Evolutionary conservation across 2,329 filamentous ascomycete genomes (phyloP).

Genomic region (Pseudogymnoascus verrucosus): DNA sequence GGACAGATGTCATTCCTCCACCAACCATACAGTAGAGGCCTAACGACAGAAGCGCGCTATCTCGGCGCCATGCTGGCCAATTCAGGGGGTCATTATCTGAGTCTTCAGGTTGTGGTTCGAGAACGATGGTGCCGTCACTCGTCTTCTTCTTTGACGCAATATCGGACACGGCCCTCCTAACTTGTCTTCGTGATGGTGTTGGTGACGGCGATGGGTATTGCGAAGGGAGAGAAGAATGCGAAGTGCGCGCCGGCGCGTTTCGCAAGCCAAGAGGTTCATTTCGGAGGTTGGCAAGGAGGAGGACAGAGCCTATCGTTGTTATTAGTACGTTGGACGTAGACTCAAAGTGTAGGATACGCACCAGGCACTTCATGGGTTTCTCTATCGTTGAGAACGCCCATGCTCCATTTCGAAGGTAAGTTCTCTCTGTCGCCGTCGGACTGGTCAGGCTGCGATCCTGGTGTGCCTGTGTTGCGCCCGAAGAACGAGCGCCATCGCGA

Average conservation of each 20-base stretch:
- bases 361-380: constrained; percentile 82
- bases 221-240: constrained; percentile 47
- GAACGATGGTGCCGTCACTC: constrained; percentile 70
- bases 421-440: constrained; percentile 13
- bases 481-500: constrained; percentile 4
- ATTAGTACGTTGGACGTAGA: constrained; percentile 13
- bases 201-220: constrained; percentile 10
- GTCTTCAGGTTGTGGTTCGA: constrained; percentile 88
- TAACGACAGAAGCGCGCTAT: constrained; percentile 69
- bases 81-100: constrained; percentile 87
- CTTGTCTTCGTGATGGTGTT: constrained; percentile 12
- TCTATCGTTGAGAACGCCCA: constrained; percentile 79
- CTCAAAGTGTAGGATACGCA: constrained; percentile 32
- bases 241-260: constrained; percentile 49
- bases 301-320: constrained; percentile 42
- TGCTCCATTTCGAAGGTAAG: constrained; percentile 41
- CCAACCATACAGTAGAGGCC: constrained; percentile 92
- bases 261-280: constrained; percentile 53
- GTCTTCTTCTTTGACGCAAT: constrained; percentile 62
- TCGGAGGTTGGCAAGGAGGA: constrained; percentile 46
- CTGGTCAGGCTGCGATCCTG: neutral
- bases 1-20: constrained; percentile 82
- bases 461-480: neutral
- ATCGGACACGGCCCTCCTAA: constrained; percentile 13
- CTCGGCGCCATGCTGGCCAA: constrained; percentile 76